phyloP scores from a whole-genome alignment of 495 filamentous ascomycete species.

The Penicillium desertorum region DNA sequence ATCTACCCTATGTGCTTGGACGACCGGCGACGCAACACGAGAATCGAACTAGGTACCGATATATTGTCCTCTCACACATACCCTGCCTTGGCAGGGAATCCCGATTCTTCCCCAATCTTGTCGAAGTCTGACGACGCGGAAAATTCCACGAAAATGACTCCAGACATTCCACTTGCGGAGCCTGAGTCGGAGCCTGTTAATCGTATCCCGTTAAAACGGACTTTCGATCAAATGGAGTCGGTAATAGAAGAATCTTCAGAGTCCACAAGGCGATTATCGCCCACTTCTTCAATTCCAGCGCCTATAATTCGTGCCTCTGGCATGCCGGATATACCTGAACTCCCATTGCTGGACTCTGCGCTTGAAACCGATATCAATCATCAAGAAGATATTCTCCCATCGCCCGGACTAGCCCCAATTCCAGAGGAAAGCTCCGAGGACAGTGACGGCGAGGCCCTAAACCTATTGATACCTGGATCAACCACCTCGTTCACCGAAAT shows the following conservation, averaged over 20 bases:
- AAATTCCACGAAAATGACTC: not conserved
- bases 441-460: not conserved
- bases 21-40: not conserved
- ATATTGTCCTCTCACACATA: conserved; percentile 8
- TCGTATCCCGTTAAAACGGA: not conserved
- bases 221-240: conserved; percentile 3
- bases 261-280: not conserved
- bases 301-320: too few relatives aligned
- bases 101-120: not conserved
- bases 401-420: conserved; percentile 16
- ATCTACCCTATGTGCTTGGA: conserved; percentile 15
- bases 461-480: too few relatives aligned
- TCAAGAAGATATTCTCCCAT: not conserved
- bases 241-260: not conserved
- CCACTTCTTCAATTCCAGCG: too few relatives aligned
- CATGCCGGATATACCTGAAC: not conserved
- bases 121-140: not conserved
- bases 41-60: conserved; percentile 9
- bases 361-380: too few relatives aligned
- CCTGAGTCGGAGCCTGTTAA: too few relatives aligned
- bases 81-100: not conserved
- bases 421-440: conserved; percentile 15
- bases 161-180: not conserved
- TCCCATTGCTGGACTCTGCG: not conserved
- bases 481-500: not conserved